Base-by-base conservation (phyloP, 1,284 basidiomycete genomes). In the Moesziomyces globuligerus region DNA sequence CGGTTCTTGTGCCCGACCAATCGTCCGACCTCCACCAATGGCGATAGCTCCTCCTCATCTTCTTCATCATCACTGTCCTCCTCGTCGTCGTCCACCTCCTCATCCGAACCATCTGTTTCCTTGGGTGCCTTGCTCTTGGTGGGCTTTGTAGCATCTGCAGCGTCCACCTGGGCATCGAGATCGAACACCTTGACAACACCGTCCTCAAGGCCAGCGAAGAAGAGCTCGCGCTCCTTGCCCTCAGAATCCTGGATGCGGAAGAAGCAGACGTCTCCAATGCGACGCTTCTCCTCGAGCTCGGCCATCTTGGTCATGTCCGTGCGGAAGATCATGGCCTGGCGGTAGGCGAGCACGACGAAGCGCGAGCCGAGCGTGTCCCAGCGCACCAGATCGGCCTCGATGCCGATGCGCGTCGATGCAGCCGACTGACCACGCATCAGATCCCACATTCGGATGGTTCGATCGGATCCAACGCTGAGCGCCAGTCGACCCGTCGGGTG, bases 381-480 rank as follows among this genome's bases (percentile, higher is more conserved):
- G 0, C 49, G 24, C 7, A 79, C 71, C 26, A 61, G 40, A 41
- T 78, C 75, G 3, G 76, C 78, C 26, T 79, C 78, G 23, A 75
- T 68, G 49, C 76, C 77, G 43, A 81, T 78, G 78, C 94, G 92
- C 32, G 90, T 90, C 78, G 92, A 94, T 4, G 92, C 92, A 13
- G 89, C 89, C 3, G 92, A 92, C 80, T 91, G 90, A 1, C 94
- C 95, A 43, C 94, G 86, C 91, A 97, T 96, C 24, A 98, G 85
- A 85, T 98, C 95, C 95, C 95, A 98, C 93, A 98, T 95, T 47
- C 94, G 88, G 59, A 98, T 82, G 8, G 91, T 93, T 64, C 88
- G 86, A 80, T 98, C 95, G 75, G 90, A 90, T 11, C 95, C 95
- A 0, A 97, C 93, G 67, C 89, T 92, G 26, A 98, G 83, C 0